These are phyloP conservation scores for Sanghuangporus weigelae DNA, from an alignment of 1,284 basidiomycete genomes.

Conservation along the genomic window DNA sequence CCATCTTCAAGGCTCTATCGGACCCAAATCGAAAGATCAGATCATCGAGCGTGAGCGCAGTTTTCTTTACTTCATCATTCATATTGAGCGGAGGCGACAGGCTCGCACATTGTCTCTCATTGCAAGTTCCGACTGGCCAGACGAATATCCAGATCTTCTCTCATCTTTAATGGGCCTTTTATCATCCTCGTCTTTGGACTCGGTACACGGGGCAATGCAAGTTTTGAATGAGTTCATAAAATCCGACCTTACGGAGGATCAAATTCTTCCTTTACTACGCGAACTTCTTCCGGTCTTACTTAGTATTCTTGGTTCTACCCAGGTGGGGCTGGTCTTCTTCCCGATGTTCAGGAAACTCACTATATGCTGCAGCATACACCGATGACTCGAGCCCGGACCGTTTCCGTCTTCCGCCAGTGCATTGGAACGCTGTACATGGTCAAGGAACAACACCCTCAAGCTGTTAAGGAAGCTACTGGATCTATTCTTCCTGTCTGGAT, in stretches of 20 bases:
- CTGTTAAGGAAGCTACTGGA: constrained; percentile 78
- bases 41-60: constrained; percentile 61
- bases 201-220: constrained; percentile 93
- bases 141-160: constrained; percentile 85
- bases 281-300: constrained; percentile 82
- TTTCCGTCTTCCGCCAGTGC: constrained; percentile 90
- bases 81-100: constrained; percentile 33
- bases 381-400: constrained; percentile 76
- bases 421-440: constrained; percentile 90
- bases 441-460: constrained; percentile 84
- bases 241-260: constrained; percentile 87
- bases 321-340: constrained; percentile 41
- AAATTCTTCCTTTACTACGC: constrained; percentile 82
- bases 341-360: constrained; percentile 12
- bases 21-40: constrained; percentile 83
- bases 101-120: constrained; percentile 81
- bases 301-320: constrained; percentile 70
- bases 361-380: constrained; percentile 58
- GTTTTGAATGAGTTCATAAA: constrained; percentile 91
- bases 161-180: constrained; percentile 68
- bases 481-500: constrained; percentile 87
- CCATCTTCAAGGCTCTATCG: constrained; percentile 77
- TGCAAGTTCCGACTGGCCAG: constrained; percentile 89
- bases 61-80: neutral
- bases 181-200: constrained; percentile 61